These are phyloP conservation scores for Leccinum uliginosum DNA, from an alignment of 768 basidiomycete species.

Conservation along the genomic window DNA sequence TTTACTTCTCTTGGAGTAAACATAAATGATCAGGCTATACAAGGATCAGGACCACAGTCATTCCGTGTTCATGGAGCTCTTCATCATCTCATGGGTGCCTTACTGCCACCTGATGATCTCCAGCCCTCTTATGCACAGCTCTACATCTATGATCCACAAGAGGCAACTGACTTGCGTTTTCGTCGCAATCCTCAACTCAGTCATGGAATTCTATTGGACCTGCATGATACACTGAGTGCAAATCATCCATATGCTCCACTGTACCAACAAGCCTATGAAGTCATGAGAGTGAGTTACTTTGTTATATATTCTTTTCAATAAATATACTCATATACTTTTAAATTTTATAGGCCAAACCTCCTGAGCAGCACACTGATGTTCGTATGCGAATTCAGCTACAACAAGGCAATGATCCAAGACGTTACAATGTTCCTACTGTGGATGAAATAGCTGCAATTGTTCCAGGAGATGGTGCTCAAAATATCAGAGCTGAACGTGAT, in stretches of 20 bases:
- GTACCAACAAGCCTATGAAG: background rate
- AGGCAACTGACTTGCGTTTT: background rate
- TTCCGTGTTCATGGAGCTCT: background rate
- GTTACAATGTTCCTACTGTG: background rate
- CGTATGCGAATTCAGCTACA: background rate
- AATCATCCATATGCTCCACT: background rate
- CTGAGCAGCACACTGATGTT: background rate
- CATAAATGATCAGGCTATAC: background rate
- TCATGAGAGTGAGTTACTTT: background rate
- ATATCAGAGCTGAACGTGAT: background rate
- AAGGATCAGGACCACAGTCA: background rate
- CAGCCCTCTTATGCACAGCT: background rate
- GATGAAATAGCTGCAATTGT: background rate
- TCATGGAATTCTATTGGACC: no score
- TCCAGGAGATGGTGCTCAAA: background rate
- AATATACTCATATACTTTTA: no score
- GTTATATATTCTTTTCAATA: no score
- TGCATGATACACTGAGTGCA: background rate
- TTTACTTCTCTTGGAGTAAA: conserved; percentile 9
- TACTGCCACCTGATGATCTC: background rate
- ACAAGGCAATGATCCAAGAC: background rate
- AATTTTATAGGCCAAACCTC: background rate
- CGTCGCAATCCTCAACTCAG: background rate
- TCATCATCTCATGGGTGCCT: background rate
- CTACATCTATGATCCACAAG: background rate